Evolutionary conservation across 2,329 filamentous ascomycete species (phyloP).

Genomic region (Diplocarpon mali): DNA sequence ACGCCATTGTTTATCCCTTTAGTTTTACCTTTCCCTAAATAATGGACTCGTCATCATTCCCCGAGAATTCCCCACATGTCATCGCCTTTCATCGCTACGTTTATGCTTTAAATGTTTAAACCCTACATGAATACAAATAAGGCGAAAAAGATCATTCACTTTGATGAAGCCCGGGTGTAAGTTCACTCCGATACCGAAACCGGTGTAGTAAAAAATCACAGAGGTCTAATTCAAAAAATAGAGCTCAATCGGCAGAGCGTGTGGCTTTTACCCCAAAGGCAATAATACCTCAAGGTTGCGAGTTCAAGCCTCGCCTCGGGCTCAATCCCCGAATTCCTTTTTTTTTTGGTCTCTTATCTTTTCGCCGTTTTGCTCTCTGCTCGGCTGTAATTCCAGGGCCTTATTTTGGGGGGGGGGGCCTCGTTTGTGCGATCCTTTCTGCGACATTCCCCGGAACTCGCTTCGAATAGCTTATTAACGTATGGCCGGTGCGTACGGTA

Average conservation of each 20-base stretch:
- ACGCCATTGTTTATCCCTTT: no score
- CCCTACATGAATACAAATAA: background rate
- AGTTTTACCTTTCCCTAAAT: no score
- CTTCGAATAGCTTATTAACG: no score
- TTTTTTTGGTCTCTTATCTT: no score
- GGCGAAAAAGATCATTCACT: background rate
- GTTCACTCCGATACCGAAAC: background rate
- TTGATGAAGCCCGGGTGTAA: background rate
- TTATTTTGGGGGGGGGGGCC: no score
- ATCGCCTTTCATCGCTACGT: background rate
- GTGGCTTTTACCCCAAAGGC: constrained; percentile 18
- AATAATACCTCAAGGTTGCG: background rate
- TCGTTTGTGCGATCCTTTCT: no score
- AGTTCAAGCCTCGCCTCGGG: background rate
- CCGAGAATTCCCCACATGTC: background rate
- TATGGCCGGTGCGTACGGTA: no score
- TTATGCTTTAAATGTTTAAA: background rate
- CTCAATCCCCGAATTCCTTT: background rate
- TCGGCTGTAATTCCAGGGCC: no score
- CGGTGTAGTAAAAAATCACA: constrained; percentile 14
- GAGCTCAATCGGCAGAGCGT: constrained; percentile 27
- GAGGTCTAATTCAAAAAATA: background rate
- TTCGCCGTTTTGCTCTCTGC: no score
- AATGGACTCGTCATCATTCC: background rate
- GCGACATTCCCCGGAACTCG: no score